Percentiles rank a stretch among this genome's conserved stretches.
Conservation (phyloP, 768 basidiomycete species). For the Scleroderma citrinum region DNA sequence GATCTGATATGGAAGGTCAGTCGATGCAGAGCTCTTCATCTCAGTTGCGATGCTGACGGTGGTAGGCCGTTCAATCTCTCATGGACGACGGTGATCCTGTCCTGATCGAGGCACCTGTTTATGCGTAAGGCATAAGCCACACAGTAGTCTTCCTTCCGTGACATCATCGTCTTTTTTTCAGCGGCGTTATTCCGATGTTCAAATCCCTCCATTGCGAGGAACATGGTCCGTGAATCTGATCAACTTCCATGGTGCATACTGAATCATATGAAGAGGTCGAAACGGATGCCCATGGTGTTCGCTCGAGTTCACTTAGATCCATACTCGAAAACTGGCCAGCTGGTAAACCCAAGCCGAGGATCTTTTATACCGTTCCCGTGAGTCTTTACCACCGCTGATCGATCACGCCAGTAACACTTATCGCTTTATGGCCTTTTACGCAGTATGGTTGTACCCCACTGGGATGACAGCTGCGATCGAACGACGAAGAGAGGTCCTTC, state of each 20-base stretch:
- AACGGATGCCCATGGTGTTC: constrained; percentile 70
- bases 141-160: neutral
- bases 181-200: constrained; percentile 65
- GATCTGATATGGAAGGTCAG: constrained; percentile 82
- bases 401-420: neutral
- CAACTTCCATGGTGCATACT: constrained; percentile 3
- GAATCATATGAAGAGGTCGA: constrained; percentile 52
- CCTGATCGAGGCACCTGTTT: constrained; percentile 78
- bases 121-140: constrained; percentile 44
- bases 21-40: neutral
- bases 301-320: constrained; percentile 49
- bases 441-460: constrained; percentile 82
- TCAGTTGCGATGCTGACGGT: constrained; percentile 3
- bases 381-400: constrained; percentile 14
- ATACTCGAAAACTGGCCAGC: constrained; percentile 73
- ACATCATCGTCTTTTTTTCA: constrained; percentile 19
- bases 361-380: constrained; percentile 79
- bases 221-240: constrained; percentile 39
- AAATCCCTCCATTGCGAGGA: constrained; percentile 49
- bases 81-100: constrained; percentile 76
- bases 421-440: neutral
- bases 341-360: constrained; percentile 64
- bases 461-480: constrained; percentile 70
- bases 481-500: constrained; percentile 65
- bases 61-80: constrained; percentile 63